These are phyloP conservation scores for Pezicula radicicola DNA, from an alignment of 2,329 filamentous ascomycete genomes.

Conservation along the genomic window DNA sequence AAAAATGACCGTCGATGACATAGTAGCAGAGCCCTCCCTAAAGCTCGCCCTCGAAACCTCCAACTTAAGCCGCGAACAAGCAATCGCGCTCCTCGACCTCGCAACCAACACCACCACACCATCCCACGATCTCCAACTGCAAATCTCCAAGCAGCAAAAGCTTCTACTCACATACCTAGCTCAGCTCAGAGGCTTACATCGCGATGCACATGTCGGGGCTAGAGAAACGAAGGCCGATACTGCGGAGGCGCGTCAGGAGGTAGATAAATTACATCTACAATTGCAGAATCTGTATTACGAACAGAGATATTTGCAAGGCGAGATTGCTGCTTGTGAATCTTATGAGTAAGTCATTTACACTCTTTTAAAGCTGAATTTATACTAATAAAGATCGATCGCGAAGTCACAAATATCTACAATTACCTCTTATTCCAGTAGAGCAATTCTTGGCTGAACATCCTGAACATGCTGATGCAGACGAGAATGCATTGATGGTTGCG, in stretches of 20 bases:
- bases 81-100: constrained; percentile 63
- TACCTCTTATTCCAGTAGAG: constrained; percentile 80
- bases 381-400: background rate
- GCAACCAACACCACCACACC: constrained; percentile 49
- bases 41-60: constrained; percentile 69
- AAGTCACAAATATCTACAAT: constrained; percentile 82
- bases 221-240: constrained; percentile 85
- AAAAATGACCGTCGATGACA: constrained; percentile 51
- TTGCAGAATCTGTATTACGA: constrained; percentile 97
- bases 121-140: constrained; percentile 47
- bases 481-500: constrained; percentile 82
- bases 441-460: constrained; percentile 78
- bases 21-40: constrained; percentile 64
- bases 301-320: constrained; percentile 83
- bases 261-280: constrained; percentile 87
- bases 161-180: constrained; percentile 74
- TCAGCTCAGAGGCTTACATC: constrained; percentile 78
- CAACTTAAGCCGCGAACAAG: constrained; percentile 70
- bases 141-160: constrained; percentile 75
- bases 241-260: constrained; percentile 82
- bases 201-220: constrained; percentile 75
- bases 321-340: constrained; percentile 86
- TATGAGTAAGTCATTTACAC: constrained; percentile 71
- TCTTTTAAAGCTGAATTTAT: background rate
- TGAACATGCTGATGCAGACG: constrained; percentile 67